Percentiles rank a stretch among this genome's conserved stretches.
These are phyloP conservation scores for Ogataea angusta DNA, from an alignment of 805 yeast species.

Conservation along the genomic window DNA sequence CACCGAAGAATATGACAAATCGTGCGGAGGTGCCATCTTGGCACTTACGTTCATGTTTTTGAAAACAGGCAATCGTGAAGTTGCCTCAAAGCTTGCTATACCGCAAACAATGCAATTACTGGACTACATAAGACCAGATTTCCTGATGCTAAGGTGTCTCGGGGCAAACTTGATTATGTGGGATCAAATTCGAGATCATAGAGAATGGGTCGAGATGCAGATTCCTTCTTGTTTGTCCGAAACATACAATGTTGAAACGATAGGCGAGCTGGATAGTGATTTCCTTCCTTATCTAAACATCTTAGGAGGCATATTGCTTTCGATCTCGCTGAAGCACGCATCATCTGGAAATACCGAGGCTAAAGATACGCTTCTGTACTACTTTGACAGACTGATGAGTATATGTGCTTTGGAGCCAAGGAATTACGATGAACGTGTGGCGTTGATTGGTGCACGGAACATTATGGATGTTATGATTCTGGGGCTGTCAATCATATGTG, in stretches of 20 bases:
- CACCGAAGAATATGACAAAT: constrained; percentile 53
- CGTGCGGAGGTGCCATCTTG: constrained; percentile 70
- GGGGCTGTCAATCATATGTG: constrained; percentile 72
- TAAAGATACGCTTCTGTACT: constrained; percentile 51
- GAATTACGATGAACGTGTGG: constrained; percentile 56
- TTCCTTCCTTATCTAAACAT: constrained; percentile 60
- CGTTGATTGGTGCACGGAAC: constrained; percentile 50
- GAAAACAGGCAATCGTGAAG: constrained; percentile 54
- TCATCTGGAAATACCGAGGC: constrained; percentile 59
- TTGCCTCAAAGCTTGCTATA: constrained; percentile 60
- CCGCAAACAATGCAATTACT: constrained; percentile 59
- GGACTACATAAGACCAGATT: constrained; percentile 77
- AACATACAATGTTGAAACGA: constrained; percentile 29
- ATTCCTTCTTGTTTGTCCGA: constrained; percentile 47
- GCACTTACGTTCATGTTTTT: constrained; percentile 74
- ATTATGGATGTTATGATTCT: constrained; percentile 60
- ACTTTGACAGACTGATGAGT: constrained; percentile 49
- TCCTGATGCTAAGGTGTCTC: constrained; percentile 61
- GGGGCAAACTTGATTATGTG: constrained; percentile 69
- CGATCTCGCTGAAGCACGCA: constrained; percentile 75
- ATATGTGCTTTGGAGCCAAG: constrained; percentile 40
- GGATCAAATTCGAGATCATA: constrained; percentile 51
- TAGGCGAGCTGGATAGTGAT: constrained; percentile 49
- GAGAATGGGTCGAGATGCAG: constrained; percentile 55
- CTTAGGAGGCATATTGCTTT: constrained; percentile 69